Evolutionary conservation across 2,329 filamentous ascomycete species (phyloP), one percentile per base, ranked within the genome.

Genomic region (Xylariaceae sp.): DNA sequence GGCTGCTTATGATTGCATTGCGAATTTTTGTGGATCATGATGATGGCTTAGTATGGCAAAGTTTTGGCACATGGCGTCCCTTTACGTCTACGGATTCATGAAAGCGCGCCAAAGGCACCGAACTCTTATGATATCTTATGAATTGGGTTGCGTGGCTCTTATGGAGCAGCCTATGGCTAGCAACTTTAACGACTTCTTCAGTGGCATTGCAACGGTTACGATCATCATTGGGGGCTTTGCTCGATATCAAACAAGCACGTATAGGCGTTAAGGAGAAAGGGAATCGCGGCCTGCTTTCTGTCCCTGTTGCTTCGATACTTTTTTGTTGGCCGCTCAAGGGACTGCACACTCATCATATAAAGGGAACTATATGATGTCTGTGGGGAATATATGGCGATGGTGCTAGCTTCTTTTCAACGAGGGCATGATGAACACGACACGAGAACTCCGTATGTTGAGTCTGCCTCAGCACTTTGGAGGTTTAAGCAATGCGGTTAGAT

Each of bases 111-210:
- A 13, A 17, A 48, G 23, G 11, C 30, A 18, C 15, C 2, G 35
- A 42, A 47, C 11, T 37, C 23, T 34, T 42, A 42, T 42, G 37
- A 8, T 51, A 37, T 15, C 23, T 53, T 48, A 35, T 18, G 53
- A 50, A 30, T 15, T 42, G 35, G 49, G 42, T 37, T 9, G 30
- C 50, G 53, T 4, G 42, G 48, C 39, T 49, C 4, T 45, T 8
- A 18, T 50, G 52, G 37, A 39, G 49, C 34, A 35, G 34, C 34
- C 15, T 15, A 35, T 7, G 51, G 39, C 15, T 15, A 10, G 10
- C 42, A 47, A 30, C 7, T 49, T 37, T 49, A n/a, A 62, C 23
- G 55, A 56, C 18, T 58, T 23, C 51, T 50, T 56, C 11, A 54
- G 34, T 23, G 11, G 47, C 15, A 56, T 53, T 11, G 8, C 34